Evolutionary conservation across 257 asterid species (phyloP).

Genomic region (Solanum pennellii): DNA sequence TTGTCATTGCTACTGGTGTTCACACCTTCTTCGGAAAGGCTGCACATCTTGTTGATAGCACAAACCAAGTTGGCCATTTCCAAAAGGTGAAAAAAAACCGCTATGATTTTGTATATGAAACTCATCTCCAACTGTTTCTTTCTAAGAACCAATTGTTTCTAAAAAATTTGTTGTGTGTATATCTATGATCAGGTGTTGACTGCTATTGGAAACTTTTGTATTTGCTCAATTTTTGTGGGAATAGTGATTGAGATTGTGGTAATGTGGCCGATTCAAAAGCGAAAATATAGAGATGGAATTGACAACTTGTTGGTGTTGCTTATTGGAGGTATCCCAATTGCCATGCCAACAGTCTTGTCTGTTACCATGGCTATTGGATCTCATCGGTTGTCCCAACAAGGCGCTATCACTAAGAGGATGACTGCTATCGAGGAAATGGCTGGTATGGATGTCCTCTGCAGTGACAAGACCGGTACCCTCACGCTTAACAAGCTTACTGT

Average conservation of each 20-base stretch:
- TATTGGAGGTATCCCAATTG: slow-evolving; percentile 92
- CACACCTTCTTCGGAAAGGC: slow-evolving; percentile 84
- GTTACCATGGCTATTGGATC: slow-evolving; percentile 97
- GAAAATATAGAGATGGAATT: slow-evolving; percentile 73
- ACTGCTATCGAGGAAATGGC: slow-evolving; percentile 99
- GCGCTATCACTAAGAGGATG: slow-evolving; percentile 96
- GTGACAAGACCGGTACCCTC: slow-evolving; percentile 90
- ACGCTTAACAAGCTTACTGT: slow-evolving; percentile 89
- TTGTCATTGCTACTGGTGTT: slow-evolving; percentile 78
- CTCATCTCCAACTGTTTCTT: neutral
- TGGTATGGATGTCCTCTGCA: slow-evolving; percentile 93
- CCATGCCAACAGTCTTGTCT: slow-evolving; percentile 91
- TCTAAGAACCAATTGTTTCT: neutral
- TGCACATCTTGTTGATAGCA: slow-evolving; percentile 82
- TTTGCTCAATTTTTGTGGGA: slow-evolving; percentile 71
- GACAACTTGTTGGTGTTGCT: slow-evolving; percentile 79
- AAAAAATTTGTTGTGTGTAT: slow-evolving; percentile 1
- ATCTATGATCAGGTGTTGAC: slow-evolving; percentile 66
- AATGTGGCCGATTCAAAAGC: slow-evolving; percentile 66
- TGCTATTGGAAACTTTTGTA: slow-evolving; percentile 87
- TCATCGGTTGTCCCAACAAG: slow-evolving; percentile 79
- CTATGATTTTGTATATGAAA: neutral
- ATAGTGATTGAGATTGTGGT: slow-evolving; percentile 65
- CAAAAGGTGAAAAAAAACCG: slow-evolving; percentile 36
- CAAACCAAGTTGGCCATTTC: slow-evolving; percentile 75